phyloP scores from a whole-genome alignment of 1,139 yeast genomes.

The Pichiaceae sp. region DNA sequence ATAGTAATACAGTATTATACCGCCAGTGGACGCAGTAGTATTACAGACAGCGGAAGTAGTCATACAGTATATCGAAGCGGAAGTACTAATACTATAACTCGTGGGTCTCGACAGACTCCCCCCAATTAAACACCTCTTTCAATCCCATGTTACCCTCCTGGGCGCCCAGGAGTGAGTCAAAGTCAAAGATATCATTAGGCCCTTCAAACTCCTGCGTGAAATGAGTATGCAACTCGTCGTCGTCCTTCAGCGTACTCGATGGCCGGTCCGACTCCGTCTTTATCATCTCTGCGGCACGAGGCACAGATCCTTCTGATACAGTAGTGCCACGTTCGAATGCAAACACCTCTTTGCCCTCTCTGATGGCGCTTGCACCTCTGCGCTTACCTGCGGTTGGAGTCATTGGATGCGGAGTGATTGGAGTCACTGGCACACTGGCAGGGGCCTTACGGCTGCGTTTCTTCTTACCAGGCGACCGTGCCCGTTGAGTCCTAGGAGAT shows the following conservation, averaged over 20 bases:
- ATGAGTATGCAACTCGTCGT: conserved; percentile 4
- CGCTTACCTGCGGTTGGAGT: conserved; percentile 19
- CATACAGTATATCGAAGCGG: background rate
- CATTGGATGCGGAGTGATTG: conserved; percentile 20
- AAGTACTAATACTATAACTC: background rate
- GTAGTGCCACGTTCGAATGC: conserved; percentile 5
- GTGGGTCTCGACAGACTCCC: conserved; percentile 37
- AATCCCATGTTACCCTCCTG: conserved; percentile 26
- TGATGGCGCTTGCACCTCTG: conserved; percentile 15
- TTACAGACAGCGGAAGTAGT: background rate
- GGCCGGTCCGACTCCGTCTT: background rate
- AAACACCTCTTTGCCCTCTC: conserved; percentile 19
- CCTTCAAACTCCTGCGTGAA: conserved; percentile 23
- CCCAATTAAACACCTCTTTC: conserved; percentile 44
- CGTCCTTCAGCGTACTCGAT: background rate
- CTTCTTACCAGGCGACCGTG: background rate
- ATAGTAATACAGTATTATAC: background rate
- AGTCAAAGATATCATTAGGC: conserved; percentile 41
- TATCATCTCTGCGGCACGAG: background rate
- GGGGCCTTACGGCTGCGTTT: conserved; percentile 18
- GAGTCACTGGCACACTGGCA: conserved; percentile 25
- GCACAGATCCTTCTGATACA: background rate
- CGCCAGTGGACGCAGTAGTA: background rate
- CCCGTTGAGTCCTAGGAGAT: background rate
- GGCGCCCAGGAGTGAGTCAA: conserved; percentile 39